phyloP scores from a whole-genome alignment of 805 yeast species.

The Schizosaccharomyces japonicus region DNA sequence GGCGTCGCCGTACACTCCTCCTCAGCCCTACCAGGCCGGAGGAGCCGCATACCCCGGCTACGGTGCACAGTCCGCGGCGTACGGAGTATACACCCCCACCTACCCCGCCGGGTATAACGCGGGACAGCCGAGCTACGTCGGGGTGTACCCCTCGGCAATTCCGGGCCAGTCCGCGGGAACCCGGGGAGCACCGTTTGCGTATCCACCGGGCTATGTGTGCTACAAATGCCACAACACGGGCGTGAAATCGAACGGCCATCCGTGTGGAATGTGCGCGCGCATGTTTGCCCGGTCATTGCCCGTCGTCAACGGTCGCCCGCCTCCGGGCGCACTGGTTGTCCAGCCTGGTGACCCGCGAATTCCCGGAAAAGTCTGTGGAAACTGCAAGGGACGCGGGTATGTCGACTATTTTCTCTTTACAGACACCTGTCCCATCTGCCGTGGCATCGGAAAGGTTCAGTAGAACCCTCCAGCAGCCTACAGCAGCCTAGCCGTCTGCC shows the following conservation, averaged over 20 bases:
- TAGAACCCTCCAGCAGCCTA: not conserved
- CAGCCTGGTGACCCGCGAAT: constrained; percentile 2
- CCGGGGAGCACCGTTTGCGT: too few relatives aligned
- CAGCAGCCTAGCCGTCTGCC: too few relatives aligned
- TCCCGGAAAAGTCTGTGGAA: not conserved
- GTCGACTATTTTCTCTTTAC: not conserved
- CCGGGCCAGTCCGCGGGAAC: too few relatives aligned
- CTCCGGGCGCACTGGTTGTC: not conserved
- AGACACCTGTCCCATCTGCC: not conserved
- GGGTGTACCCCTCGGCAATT: too few relatives aligned
- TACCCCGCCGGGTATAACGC: too few relatives aligned
- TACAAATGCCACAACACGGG: not conserved
- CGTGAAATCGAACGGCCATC: not conserved
- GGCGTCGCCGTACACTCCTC: too few relatives aligned
- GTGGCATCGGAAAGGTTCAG: not conserved
- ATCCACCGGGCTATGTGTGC: not conserved
- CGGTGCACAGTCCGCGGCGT: too few relatives aligned
- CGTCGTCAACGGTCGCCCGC: not conserved
- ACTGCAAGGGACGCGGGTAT: not conserved
- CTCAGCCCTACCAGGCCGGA: too few relatives aligned
- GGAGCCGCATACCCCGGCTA: too few relatives aligned
- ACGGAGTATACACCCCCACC: too few relatives aligned
- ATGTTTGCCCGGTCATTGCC: not conserved
- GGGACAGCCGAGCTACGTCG: too few relatives aligned
- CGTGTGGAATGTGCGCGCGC: not conserved